Conservation (phyloP, 2,329 filamentous ascomycete species). For the Scedosporium minutisporum region DNA sequence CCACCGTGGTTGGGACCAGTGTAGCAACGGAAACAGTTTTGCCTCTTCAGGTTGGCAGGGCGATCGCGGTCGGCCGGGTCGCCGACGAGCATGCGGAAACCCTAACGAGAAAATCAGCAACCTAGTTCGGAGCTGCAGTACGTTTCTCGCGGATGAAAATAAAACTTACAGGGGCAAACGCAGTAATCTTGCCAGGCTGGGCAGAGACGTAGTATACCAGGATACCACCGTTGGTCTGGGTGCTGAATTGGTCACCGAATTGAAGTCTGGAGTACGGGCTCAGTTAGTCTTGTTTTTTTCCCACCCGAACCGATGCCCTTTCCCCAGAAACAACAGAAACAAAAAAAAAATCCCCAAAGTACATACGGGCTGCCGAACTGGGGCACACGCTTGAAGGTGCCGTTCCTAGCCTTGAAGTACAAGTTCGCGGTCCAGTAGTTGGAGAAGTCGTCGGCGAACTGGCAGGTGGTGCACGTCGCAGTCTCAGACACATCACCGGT, state of each 20-base stretch:
- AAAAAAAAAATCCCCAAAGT: conserved; percentile 20
- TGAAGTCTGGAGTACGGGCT: not conserved
- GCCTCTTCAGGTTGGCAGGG: conserved; percentile 28
- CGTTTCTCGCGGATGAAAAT: conserved; percentile 19
- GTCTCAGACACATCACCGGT: conserved; percentile 18
- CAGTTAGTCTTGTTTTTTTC: no score
- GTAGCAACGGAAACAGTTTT: conserved; percentile 40
- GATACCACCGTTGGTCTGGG: conserved; percentile 21
- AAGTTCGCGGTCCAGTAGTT: conserved; percentile 25
- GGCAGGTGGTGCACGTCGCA: conserved; percentile 30
- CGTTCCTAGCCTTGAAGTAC: conserved; percentile 26
- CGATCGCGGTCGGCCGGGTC: conserved; percentile 24
- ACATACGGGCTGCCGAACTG: conserved; percentile 43
- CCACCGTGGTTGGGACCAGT: conserved; percentile 28
- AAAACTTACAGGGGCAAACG: conserved; percentile 23
- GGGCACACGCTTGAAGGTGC: conserved; percentile 51
- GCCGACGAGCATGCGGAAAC: conserved; percentile 38
- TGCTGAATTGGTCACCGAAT: conserved; percentile 34
- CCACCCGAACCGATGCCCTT: no score
- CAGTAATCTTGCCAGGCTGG: conserved; percentile 21
- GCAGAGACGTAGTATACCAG: conserved; percentile 32
- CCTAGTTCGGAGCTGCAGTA: conserved; percentile 27
- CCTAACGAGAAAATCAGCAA: conserved; percentile 26
- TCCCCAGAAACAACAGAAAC: no score
- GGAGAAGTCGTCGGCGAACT: conserved; percentile 21